phyloP scores from a whole-genome alignment of 805 yeast genomes.

The Tetrapisispora nanseiensis region DNA sequence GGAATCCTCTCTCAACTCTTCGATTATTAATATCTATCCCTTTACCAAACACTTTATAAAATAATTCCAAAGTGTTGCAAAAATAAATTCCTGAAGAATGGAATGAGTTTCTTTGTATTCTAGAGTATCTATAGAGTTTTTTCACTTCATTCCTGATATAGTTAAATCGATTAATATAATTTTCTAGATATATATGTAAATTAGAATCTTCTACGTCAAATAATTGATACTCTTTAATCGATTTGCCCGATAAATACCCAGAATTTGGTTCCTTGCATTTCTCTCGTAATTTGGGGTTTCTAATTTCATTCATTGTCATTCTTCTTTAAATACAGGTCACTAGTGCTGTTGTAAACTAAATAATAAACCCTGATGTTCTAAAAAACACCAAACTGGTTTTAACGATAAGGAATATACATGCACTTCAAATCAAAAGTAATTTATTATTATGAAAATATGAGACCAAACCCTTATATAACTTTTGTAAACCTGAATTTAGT shows the following conservation, averaged over 20 bases:
- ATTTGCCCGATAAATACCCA: background rate
- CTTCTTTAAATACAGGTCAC: background rate
- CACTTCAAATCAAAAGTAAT: too few relatives aligned
- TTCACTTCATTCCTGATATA: background rate
- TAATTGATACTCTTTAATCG: background rate
- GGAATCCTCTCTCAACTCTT: background rate
- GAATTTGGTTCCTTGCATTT: background rate
- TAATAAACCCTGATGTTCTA: too few relatives aligned
- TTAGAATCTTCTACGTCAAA: background rate
- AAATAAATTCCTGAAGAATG: background rate
- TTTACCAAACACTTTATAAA: slow-evolving; percentile 8
- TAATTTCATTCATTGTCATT: background rate
- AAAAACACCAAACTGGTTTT: too few relatives aligned
- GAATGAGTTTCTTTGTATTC: slow-evolving; percentile 1
- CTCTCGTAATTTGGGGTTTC: background rate
- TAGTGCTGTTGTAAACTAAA: too few relatives aligned
- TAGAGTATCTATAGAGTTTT: background rate
- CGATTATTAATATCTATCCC: background rate
- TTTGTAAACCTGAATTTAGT: too few relatives aligned
- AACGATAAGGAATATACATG: too few relatives aligned
- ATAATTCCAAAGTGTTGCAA: slow-evolving; percentile 6
- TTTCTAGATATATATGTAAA: background rate
- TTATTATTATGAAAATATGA: too few relatives aligned
- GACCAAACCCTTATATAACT: too few relatives aligned
- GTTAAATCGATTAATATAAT: background rate